phyloP scores from a whole-genome alignment of 208 protist genomes.

The Trichomonas vaginalis region DNA sequence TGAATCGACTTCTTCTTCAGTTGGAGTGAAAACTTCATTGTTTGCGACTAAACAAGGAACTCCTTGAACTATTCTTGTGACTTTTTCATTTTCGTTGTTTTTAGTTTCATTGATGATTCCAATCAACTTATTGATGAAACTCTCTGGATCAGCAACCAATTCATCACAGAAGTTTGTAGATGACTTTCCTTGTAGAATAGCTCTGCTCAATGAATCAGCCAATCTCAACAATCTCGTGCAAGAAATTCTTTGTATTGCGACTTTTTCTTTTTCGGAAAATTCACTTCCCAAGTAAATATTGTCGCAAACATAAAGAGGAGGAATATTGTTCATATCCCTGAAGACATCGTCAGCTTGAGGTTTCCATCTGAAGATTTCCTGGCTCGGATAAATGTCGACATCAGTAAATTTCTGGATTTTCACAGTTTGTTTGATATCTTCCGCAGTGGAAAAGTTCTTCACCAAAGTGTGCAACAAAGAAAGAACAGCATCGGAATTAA shows the following conservation, averaged over 20 bases:
- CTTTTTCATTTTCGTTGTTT: neutral
- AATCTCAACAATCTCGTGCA: neutral
- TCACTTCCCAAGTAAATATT: neutral
- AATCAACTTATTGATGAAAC: neutral
- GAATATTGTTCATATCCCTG: neutral
- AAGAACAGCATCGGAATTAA: neutral
- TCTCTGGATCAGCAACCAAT: neutral
- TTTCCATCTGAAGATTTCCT: neutral
- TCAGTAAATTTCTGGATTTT: neutral
- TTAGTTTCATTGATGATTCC: neutral
- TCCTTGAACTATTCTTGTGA: neutral
- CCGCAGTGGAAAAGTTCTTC: neutral
- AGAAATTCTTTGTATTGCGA: neutral
- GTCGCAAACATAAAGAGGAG: neutral
- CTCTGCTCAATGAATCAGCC: neutral
- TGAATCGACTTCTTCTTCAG: neutral
- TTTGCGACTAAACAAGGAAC: neutral
- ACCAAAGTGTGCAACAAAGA: neutral
- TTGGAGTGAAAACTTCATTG: neutral
- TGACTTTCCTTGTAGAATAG: neutral
- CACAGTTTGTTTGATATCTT: neutral
- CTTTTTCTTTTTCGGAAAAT: neutral
- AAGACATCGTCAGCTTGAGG: neutral
- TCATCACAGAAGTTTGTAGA: neutral
- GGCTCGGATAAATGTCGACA: neutral